Base-by-base conservation (phyloP, 2,329 filamentous ascomycete genomes). In the Coleophoma cylindrospora region DNA sequence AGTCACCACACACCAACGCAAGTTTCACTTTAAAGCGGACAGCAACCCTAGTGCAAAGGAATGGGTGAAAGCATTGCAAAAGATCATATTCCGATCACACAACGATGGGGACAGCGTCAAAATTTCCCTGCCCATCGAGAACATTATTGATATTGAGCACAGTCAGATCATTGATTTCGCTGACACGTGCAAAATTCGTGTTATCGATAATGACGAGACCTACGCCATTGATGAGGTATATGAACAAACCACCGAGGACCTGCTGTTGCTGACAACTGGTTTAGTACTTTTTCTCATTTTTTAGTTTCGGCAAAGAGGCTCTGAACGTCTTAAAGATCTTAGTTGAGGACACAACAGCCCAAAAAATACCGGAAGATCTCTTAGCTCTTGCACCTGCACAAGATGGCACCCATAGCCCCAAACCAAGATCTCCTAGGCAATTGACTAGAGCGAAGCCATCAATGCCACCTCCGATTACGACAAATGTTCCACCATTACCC, bases 51-150 rank as follows among this genome's bases (percentile, higher is more conserved):
- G 89, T 64, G 94, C 94, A 11, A 94, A 90, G 66, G 94, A 97
- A 73, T 99, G 94, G 94, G 91, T 96, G 43, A 94, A 94, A 68
- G 84, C 88, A 48, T 74, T 99, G 22, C 92, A 96, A 64, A 88
- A 94, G 52, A 91, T 96, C 59, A 96, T 97, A 50, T 97, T 97
- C 64, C 81, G 91, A 46, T 92, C 91, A 11, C 91, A 95, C 69
- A 97, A 97, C 63, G 92, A 96, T 55, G 92, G 94, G 10, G 91
- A 96, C 64, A 96, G 91, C 64, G 89, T 99, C 66, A 97, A 97
- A 72, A 95, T 97, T 49, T 94, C 89, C 1, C 71, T 97, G 27
- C 92, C 91, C 0, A 87, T 96, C 47, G 80, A 85, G 52, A 96
- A 95, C 57, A 80, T 97, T 17, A 84, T 97, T 51, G 92, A 97